Base-by-base conservation (phyloP, 2,329 filamentous ascomycete genomes). In the Aspergillus hiratsukae region DNA sequence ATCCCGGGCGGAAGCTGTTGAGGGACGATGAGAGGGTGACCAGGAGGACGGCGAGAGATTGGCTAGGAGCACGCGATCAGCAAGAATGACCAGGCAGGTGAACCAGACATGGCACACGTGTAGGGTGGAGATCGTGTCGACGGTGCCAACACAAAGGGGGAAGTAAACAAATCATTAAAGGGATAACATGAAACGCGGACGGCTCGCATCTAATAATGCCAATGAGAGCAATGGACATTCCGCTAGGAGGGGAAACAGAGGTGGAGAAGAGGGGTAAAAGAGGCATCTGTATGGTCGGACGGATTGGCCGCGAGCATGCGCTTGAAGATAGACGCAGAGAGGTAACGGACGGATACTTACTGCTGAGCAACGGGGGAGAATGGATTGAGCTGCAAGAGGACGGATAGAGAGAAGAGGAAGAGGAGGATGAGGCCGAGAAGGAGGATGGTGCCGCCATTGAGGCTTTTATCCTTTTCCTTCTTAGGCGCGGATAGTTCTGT, bases 31-130 rank as follows among this genome's bases (percentile, higher is more conserved):
- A 59, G 62, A 66, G 50, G 63, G 62, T 55, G 69, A 63, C 49
- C 60, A 63, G 28, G 65, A 59, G 28, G 62, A 61, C 6, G 62
- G 60, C 9, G 57, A 61, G 53, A 64, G 54, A 57, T 63, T 65
- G 58, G 64, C 61, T 64, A 58, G 41, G 56, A 61, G 58, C 57
- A 67, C 54, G 58, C 53, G 61, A 66, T 70, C 61, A 71, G 68
- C 60, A 56, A 53, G 56, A 64, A 64, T 63, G 56, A 53, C 35
- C 48, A 54, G 52, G 57, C 58, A 62, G n/a, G 35, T 48, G 35
- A 52, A 54, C 40, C 52, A 56, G 57, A 66, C 61, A 69, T 69
- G 62, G 51, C 67, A 68, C 66, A 70, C 66, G 66, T 69, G 64
- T 70, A 62, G 58, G 56, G 54, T 57, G 64, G 62, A 58, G 60